A percentile compares a stretch with the other conserved stretches of the same genome.
Evolutionary conservation across 305 asterid species (phyloP).

Genomic region (Fraxinus angustifolia): DNA sequence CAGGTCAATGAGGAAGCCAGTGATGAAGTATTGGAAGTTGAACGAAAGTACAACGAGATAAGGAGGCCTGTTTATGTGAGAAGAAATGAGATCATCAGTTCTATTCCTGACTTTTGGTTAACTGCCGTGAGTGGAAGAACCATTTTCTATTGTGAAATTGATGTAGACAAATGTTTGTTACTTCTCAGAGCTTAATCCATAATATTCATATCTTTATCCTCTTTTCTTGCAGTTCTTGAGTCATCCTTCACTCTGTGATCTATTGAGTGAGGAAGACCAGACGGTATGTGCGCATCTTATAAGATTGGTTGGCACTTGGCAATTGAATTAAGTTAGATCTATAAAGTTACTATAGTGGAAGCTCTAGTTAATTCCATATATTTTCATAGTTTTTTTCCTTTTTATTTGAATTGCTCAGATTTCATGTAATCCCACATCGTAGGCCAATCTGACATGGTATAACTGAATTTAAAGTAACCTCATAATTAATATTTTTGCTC

Average conservation of each 20-base stretch:
- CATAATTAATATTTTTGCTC: conserved; percentile 9
- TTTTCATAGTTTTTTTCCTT: conserved; percentile 3
- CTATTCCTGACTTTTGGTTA: conserved; percentile 65
- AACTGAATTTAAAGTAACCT: conserved; percentile 9
- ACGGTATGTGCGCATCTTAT: conserved; percentile 35
- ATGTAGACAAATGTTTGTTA: conserved; percentile 2
- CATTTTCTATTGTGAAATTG: conserved; percentile 14
- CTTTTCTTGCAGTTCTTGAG: conserved; percentile 47
- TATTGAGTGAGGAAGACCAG: conserved; percentile 48
- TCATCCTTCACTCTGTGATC: conserved; percentile 52
- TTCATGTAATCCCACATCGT: background rate
- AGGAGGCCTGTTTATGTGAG: conserved; percentile 46
- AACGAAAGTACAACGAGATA: conserved; percentile 42
- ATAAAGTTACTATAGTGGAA: background rate
- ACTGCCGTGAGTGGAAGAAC: conserved; percentile 41
- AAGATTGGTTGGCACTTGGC: background rate
- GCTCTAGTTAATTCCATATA: background rate
- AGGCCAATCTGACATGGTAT: background rate
- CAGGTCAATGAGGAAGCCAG: conserved; percentile 52
- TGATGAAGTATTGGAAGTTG: conserved; percentile 43
- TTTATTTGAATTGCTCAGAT: background rate
- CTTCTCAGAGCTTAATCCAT: background rate
- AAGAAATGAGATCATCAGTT: conserved; percentile 42
- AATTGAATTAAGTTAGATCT: conserved; percentile 11
- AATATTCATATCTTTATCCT: background rate